Percentiles rank a stretch among this genome's conserved stretches.
Evolutionary conservation across 257 asterid species (phyloP).

Genomic region (Plantago elongata): DNA sequence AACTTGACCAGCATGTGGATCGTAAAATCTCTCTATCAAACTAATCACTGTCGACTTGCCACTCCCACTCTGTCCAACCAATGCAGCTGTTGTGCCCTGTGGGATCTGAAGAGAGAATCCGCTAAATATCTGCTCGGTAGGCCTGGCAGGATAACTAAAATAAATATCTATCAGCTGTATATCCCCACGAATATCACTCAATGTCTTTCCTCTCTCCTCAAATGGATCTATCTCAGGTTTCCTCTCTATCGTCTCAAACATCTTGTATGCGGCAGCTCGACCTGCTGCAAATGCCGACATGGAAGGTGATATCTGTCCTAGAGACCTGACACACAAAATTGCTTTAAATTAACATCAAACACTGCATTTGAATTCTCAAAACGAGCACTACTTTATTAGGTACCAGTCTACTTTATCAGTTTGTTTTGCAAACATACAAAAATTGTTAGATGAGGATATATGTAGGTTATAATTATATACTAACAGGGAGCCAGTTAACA

Average conservation of each 20-base stretch:
- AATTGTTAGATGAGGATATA: too few relatives aligned
- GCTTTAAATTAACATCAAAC: too few relatives aligned
- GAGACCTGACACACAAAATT: slow-evolving; percentile 31
- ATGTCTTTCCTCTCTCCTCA: slow-evolving; percentile 36
- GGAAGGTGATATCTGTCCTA: slow-evolving; percentile 60
- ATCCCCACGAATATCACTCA: slow-evolving; percentile 57
- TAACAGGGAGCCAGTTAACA: slow-evolving; percentile 67
- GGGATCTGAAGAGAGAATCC: slow-evolving; percentile 47
- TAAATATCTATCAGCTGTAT: slow-evolving; percentile 54
- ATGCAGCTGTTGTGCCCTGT: slow-evolving; percentile 52
- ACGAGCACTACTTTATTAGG: background rate
- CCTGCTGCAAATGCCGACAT: slow-evolving; percentile 61
- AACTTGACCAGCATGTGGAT: slow-evolving; percentile 59
- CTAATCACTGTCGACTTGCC: slow-evolving; percentile 72
- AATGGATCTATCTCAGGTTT: slow-evolving; percentile 46
- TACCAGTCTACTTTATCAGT: background rate
- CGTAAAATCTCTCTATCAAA: slow-evolving; percentile 68
- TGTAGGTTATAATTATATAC: slow-evolving; percentile 8
- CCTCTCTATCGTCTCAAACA: slow-evolving; percentile 53
- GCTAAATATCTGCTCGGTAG: slow-evolving; percentile 61
- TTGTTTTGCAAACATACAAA: background rate
- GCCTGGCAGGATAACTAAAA: slow-evolving; percentile 72
- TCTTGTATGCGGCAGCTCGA: slow-evolving; percentile 55
- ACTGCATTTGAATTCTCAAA: background rate
- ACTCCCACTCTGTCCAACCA: slow-evolving; percentile 87